Percentiles rank a stretch among this genome's conserved stretches.
Conservation (phyloP, 176 grass and related monocot genomes). For the Aechmea fasciata region DNA sequence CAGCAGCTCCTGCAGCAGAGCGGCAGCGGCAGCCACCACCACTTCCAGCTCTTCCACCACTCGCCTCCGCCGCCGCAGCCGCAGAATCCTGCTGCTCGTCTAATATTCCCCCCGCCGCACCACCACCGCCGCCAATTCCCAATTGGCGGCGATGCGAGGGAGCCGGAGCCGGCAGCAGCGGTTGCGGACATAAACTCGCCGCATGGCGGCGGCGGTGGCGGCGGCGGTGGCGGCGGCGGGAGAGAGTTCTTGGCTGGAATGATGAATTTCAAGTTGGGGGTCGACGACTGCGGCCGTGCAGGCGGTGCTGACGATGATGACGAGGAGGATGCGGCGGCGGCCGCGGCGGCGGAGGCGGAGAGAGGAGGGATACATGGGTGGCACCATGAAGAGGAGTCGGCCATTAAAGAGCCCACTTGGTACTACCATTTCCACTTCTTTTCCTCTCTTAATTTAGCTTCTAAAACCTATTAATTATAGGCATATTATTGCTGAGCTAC, state of each 20-base stretch:
- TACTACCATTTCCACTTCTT: conserved; percentile 8
- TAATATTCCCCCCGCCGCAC: conserved; percentile 13
- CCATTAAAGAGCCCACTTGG: conserved; percentile 92
- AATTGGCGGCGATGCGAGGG: no score
- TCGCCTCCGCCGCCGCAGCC: conserved; percentile 8
- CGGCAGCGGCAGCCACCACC: conserved; percentile 34
- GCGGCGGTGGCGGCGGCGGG: conserved; percentile 11
- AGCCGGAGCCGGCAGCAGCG: no score
- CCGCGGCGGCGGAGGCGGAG: conserved; percentile 30
- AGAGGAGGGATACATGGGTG: conserved; percentile 5
- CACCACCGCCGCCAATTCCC: conserved; percentile 19
- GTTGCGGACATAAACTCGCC: conserved; percentile 12
- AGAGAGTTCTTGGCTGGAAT: conserved; percentile 53
- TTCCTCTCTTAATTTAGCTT: no score
- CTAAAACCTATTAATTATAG: no score
- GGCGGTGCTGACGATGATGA: conserved; percentile 37
- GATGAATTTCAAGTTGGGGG: conserved; percentile 78
- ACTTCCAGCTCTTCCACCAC: conserved; percentile 54
- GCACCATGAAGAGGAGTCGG: conserved; percentile 61
- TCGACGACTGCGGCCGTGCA: conserved; percentile 28
- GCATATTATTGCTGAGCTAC: no score
- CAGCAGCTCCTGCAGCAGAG: conserved; percentile 54
- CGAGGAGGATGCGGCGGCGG: conserved; percentile 51
- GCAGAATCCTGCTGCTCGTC: background rate
- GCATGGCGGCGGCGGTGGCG: conserved; percentile 18